These are phyloP conservation scores for Rosa multiflora DNA, from an alignment of 306 rosid genomes.

Conservation along the genomic window DNA sequence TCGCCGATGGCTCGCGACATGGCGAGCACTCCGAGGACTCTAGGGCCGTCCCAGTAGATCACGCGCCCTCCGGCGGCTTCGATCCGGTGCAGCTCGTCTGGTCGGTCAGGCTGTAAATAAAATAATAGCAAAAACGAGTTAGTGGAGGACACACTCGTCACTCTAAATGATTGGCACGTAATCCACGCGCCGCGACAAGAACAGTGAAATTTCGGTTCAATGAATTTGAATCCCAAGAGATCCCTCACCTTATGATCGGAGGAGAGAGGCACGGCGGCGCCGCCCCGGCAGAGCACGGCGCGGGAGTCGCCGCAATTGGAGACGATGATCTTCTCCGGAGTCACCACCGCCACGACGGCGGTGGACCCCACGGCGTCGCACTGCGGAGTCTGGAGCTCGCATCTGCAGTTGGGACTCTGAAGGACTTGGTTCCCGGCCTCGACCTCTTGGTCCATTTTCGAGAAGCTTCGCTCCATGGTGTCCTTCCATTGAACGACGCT, in stretches of 20 bases:
- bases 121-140: background rate
- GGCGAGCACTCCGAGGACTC: conserved; percentile 89
- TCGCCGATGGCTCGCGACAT: conserved; percentile 97
- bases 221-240: background rate
- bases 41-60: conserved; percentile 82
- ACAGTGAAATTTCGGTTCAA: background rate
- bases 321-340: conserved; percentile 60
- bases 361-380: conserved; percentile 95
- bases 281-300: conserved; percentile 76
- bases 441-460: conserved; percentile 46
- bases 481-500: conserved; percentile 36
- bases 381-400: conserved; percentile 62
- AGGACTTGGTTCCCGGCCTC: conserved; percentile 5
- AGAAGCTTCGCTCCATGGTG: conserved; percentile 41
- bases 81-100: conserved; percentile 76
- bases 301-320: conserved; percentile 96
- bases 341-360: conserved; percentile 57
- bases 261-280: conserved; percentile 70
- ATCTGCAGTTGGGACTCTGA: conserved; percentile 33
- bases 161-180: background rate
- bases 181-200: background rate
- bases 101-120: conserved; percentile 76
- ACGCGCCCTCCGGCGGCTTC: conserved; percentile 84
- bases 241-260: conserved; percentile 73
- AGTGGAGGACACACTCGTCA: background rate